Evolutionary conservation across 1,284 basidiomycete genomes (phyloP).

Genomic region (Filobasidium uniguttulatum): DNA sequence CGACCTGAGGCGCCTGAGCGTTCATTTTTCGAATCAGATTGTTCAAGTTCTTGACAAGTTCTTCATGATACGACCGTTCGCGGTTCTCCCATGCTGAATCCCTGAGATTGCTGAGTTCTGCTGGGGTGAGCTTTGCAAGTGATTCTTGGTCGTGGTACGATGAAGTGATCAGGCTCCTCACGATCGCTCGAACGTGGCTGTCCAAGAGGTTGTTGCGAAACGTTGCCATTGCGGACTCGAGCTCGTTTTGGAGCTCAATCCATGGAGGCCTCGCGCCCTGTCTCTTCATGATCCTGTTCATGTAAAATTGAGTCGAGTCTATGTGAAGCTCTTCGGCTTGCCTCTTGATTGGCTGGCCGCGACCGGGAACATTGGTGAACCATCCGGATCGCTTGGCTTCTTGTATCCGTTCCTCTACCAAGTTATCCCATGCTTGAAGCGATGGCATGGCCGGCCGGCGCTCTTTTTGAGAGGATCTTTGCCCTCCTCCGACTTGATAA

Average conservation of each 20-base stretch:
- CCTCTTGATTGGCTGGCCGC: constrained; percentile 54
- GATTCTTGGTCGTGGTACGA: constrained; percentile 8
- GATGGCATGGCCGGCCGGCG: constrained; percentile 33
- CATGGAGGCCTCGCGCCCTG: constrained; percentile 80
- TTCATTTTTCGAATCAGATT: constrained; percentile 63
- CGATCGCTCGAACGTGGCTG: constrained; percentile 35
- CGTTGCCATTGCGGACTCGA: constrained; percentile 46
- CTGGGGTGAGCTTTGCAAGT: constrained; percentile 10
- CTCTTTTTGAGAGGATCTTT: constrained; percentile 40
- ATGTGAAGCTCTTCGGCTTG: constrained; percentile 64
- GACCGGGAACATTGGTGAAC: constrained; percentile 58
- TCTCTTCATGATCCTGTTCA: constrained; percentile 76
- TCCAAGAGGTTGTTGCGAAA: constrained; percentile 50
- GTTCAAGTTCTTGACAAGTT: constrained; percentile 57
- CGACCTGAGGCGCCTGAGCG: constrained; percentile 58
- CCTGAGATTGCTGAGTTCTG: constrained; percentile 32
- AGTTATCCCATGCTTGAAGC: constrained; percentile 56
- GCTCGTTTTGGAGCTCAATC: constrained; percentile 65
- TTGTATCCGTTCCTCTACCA: constrained; percentile 69
- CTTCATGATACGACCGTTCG: constrained; percentile 57
- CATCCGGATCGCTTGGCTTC: constrained; percentile 46
- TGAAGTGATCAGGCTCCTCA: constrained; percentile 10
- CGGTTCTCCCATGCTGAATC: constrained; percentile 61
- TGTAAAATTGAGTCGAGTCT: constrained; percentile 49
- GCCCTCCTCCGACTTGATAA: constrained; percentile 42